Conservation (phyloP, 306 rosid species). For the Malus asiatica region DNA sequence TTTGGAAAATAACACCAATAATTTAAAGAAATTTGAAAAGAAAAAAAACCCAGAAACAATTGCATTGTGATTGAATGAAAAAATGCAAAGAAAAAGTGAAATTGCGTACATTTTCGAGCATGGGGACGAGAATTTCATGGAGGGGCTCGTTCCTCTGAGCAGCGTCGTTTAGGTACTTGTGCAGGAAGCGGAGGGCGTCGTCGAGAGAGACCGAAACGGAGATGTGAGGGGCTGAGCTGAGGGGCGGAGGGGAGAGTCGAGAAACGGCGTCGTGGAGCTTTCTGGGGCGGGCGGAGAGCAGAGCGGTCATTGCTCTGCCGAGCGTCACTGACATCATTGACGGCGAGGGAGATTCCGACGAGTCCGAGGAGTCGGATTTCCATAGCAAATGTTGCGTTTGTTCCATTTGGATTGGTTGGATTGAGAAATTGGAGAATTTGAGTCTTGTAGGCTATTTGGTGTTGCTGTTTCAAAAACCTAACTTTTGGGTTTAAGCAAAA, state of each 20-base stretch:
- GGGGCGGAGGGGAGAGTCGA: slow-evolving; percentile 34
- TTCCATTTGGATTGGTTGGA: background rate
- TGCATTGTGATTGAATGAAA: background rate
- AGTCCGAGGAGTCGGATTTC: slow-evolving; percentile 33
- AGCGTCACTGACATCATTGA: slow-evolving; percentile 61
- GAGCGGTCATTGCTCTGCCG: slow-evolving; percentile 49
- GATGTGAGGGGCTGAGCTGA: slow-evolving; percentile 17
- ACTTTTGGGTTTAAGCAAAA: background rate
- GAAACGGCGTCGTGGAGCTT: slow-evolving; percentile 66
- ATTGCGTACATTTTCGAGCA: slow-evolving; percentile 54
- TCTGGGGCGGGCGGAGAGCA: slow-evolving; percentile 60
- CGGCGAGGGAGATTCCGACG: slow-evolving; percentile 11
- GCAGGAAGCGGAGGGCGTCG: slow-evolving; percentile 69
- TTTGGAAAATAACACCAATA: background rate
- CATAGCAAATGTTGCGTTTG: slow-evolving; percentile 8
- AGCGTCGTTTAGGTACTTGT: slow-evolving; percentile 54
- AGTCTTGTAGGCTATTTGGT: background rate
- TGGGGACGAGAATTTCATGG: slow-evolving; percentile 55
- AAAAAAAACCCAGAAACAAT: background rate
- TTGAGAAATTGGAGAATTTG: background rate
- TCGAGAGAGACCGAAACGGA: slow-evolving; percentile 20
- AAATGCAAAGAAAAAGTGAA: background rate
- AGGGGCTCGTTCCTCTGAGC: slow-evolving; percentile 29
- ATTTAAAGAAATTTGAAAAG: background rate
- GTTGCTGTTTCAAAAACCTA: background rate